Conservation (phyloP, 1,284 basidiomycete genomes). For the Clitocybe nebularis region DNA sequence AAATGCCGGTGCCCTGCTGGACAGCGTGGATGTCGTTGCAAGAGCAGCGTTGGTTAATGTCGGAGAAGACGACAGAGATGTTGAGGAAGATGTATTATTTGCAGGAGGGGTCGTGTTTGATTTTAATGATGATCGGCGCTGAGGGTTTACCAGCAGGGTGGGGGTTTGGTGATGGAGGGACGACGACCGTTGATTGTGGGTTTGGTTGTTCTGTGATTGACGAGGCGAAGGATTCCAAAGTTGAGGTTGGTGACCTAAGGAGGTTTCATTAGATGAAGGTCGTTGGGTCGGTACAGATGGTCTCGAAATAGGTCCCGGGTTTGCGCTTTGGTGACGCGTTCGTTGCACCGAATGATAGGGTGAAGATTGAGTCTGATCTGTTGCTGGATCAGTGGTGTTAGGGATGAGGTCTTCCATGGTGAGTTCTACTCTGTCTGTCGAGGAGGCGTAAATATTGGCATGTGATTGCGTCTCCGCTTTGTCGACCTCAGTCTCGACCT, state of each 20-base stretch:
- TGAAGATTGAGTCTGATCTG: constrained; percentile 13
- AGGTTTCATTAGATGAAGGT: constrained; percentile 18
- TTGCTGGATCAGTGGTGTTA: constrained; percentile 2
- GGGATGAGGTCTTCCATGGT: constrained; percentile 14
- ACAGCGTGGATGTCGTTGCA: constrained; percentile 41
- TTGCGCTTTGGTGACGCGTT: constrained; percentile 19
- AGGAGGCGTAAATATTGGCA: constrained; percentile 19
- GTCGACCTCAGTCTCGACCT: constrained; percentile 46
- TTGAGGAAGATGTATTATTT: constrained; percentile 11
- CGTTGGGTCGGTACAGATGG: constrained; percentile 28
- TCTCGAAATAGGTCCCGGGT: constrained; percentile 23
- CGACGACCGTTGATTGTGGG: constrained; percentile 23
- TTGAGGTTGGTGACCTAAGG: constrained; percentile 11
- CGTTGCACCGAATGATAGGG: constrained; percentile 23
- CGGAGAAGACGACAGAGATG: constrained; percentile 20
- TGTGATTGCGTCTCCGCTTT: constrained; percentile 33
- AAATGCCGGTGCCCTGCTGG: constrained; percentile 48
- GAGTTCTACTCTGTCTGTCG: constrained; percentile 17
- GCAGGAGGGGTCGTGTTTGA: constrained; percentile 12
- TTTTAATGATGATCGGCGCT: constrained; percentile 28
- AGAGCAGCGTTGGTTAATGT: constrained; percentile 14
- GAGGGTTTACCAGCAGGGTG: constrained; percentile 25
- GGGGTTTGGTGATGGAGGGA: constrained; percentile 23
- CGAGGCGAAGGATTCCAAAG: constrained; percentile 15
- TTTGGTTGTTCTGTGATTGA: constrained; percentile 11